Evolutionary conservation across 2,329 filamentous ascomycete genomes (phyloP), one percentile per base, ranked within the genome.

Genomic region (Aureobasidium lini): DNA sequence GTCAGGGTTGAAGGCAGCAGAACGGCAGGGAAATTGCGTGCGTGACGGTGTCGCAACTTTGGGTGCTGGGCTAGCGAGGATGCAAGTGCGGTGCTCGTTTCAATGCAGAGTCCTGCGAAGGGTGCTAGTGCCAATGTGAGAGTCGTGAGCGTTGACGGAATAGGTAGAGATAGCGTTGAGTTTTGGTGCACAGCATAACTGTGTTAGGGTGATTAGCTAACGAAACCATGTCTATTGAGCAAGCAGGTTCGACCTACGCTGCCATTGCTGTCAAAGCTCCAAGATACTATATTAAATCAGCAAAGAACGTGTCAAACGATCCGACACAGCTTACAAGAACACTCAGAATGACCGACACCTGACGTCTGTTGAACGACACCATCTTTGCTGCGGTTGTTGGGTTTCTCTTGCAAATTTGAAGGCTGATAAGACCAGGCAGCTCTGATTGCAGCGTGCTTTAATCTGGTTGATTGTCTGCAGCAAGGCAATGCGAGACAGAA

Each of bases 41-140:
- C 62, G 9, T 50, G 65, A 31, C 60, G 67, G 48, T 58, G 68
- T 50, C 67, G 69, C 60, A 72, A 66, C 53, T 71, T 68, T 4
- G 57, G 61, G 70, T 49, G 70, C 64, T 37, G 66, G 65, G 60
- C 59, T 37, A 59, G 61, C 8, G 58, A 11, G 52, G 56, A 13
- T 65, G 61, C 34, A 64, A 63, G 70, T 67, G 64, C 73, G 60
- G 67, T 69, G 66, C 74, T 67, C 32, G 65, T 68, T 64, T 76
- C 71, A 52, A 79, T 70, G 4, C 74, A 68, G 16, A 78, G 66
- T 44, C 76, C 77, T 13, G 73, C 69, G 9, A 78, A 64, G 23
- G 75, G 64, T 5, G 77, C 75, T 1, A 79, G 71, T 15, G 72
- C 71, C 18, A 76, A 70, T 7, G 72, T 69, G 46, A 78, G 70